Evolutionary conservation across 306 rosid genomes (phyloP), one percentile per base, ranked within the genome.

Genomic region (Rosa persica): DNA sequence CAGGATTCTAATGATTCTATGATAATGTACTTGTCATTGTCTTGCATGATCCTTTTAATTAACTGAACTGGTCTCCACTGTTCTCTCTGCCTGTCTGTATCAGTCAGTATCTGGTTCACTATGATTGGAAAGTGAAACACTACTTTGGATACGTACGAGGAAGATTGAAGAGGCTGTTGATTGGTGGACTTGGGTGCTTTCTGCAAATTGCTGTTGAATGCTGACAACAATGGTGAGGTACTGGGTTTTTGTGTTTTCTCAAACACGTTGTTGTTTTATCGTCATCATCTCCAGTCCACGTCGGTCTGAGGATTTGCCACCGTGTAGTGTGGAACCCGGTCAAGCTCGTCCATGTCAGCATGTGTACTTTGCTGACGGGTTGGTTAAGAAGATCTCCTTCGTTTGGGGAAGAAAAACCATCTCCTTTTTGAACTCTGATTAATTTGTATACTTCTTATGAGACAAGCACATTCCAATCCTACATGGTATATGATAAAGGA

Each of bases 41-140:
- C 67, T 47, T 38, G 4, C 51, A 52, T 52, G 47, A 61, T 52
- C 55, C 62, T 12, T 46, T 46, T 25, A 42, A 76, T 27, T 19
- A 65, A 72, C 48, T 17, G 73, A 71, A 72, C 80, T 27, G 54
- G 76, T 72, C 47, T 72, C 65, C 76, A 51, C 76, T n/a, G 69
- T 16, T 6, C 25, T 19, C 22, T 4, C 7, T 27, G 38, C 23
- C 15, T 23, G 60, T 71, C 75, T 38, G 52, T 46, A 25, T 68
- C 76, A 80, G 48, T 78, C 86, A 75, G 81, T 30, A 77, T 84
- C 88, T 77, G 85, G 67, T 75, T 70, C 79, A 74, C 68, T 30
- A 81, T 73, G 36, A 65, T 84, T 70, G 82, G 82, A 73, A 67
- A 77, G 75, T 72, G 85, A 10, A 9, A 58, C 65, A 22, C 15